Percentiles rank a stretch among this genome's conserved stretches.
phyloP scores from a whole-genome alignment of 805 yeast species.

The Suhomyces prunicola region DNA sequence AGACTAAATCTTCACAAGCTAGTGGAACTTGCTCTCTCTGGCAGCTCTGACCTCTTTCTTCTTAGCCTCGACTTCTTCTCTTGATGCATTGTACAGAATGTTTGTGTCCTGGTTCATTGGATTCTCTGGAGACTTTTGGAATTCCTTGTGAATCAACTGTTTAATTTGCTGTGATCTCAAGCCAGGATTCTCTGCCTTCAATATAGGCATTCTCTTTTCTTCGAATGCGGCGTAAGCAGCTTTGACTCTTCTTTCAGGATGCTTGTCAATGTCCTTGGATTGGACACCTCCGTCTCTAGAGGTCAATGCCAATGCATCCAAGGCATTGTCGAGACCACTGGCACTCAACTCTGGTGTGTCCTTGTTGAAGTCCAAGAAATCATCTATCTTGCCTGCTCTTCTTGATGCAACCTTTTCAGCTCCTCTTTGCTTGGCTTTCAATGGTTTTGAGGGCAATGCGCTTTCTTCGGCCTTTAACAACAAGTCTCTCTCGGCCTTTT shows the following conservation, averaged over 20 bases:
- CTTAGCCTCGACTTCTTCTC: conserved; percentile 45
- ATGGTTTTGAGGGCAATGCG: conserved; percentile 56
- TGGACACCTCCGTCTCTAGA: conserved; percentile 53
- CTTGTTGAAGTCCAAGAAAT: conserved; percentile 55
- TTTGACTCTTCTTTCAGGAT: conserved; percentile 85
- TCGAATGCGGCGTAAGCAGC: conserved; percentile 74
- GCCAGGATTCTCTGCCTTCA: conserved; percentile 76
- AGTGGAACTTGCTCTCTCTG: conserved; percentile 41
- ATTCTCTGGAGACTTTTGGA: conserved; percentile 74
- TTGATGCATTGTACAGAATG: conserved; percentile 58
- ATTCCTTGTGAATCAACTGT: conserved; percentile 72
- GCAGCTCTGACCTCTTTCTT: conserved; percentile 47
- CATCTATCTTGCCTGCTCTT: conserved; percentile 62
- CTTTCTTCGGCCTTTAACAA: conserved; percentile 63
- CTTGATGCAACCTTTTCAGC: conserved; percentile 63
- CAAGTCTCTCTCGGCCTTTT: conserved; percentile 80
- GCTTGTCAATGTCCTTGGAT: conserved; percentile 70
- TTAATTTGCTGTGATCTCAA: conserved; percentile 75
- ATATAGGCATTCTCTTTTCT: conserved; percentile 66
- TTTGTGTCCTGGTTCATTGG: conserved; percentile 80
- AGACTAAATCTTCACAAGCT: background rate
- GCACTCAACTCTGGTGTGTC: conserved; percentile 58
- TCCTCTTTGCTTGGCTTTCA: conserved; percentile 56
- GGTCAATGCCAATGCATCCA: conserved; percentile 73
- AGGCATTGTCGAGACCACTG: conserved; percentile 71